phyloP scores from a whole-genome alignment of 805 yeast species.

The Lachancea meyersii region DNA sequence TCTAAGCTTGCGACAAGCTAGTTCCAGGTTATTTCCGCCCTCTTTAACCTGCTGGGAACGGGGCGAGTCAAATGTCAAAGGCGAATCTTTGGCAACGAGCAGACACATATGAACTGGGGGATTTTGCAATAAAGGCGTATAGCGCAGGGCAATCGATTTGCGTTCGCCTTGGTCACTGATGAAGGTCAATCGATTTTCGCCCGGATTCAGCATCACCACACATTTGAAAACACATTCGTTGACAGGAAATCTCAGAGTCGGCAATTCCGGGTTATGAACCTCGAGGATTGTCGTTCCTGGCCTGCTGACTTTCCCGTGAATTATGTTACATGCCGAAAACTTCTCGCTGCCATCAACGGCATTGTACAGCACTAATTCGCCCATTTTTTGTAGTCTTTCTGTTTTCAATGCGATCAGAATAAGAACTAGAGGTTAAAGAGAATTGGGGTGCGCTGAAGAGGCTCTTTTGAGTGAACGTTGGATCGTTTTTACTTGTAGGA shows the following conservation, averaged over 20 bases:
- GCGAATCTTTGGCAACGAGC: slow-evolving; percentile 70
- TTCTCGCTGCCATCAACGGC: slow-evolving; percentile 32
- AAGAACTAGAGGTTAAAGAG: no score
- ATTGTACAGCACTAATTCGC: slow-evolving; percentile 31
- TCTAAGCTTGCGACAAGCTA: slow-evolving; percentile 67
- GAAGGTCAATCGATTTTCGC: slow-evolving; percentile 53
- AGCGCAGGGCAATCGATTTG: slow-evolving; percentile 36
- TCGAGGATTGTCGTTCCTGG: slow-evolving; percentile 36
- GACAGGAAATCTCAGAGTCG: slow-evolving; percentile 67
- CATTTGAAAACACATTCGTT: slow-evolving; percentile 70
- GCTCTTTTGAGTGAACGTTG: no score
- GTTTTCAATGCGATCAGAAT: background rate
- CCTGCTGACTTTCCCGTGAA: slow-evolving; percentile 42
- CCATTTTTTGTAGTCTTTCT: slow-evolving; percentile 1
- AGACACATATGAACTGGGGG: slow-evolving; percentile 80
- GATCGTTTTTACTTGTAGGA: no score
- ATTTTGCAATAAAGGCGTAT: slow-evolving; percentile 52
- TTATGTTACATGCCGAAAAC: slow-evolving; percentile 43
- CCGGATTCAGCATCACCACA: slow-evolving; percentile 60
- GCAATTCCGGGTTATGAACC: slow-evolving; percentile 40
- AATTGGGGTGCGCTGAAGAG: no score
- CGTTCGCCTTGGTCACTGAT: slow-evolving; percentile 39
- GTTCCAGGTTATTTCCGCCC: slow-evolving; percentile 62
- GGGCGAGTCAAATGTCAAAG: slow-evolving; percentile 66
- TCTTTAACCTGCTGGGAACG: slow-evolving; percentile 34